Evolutionary conservation across 768 basidiomycete genomes (phyloP), one percentile per base, ranked within the genome.

Genomic region (Podaxis mareebaensis): DNA sequence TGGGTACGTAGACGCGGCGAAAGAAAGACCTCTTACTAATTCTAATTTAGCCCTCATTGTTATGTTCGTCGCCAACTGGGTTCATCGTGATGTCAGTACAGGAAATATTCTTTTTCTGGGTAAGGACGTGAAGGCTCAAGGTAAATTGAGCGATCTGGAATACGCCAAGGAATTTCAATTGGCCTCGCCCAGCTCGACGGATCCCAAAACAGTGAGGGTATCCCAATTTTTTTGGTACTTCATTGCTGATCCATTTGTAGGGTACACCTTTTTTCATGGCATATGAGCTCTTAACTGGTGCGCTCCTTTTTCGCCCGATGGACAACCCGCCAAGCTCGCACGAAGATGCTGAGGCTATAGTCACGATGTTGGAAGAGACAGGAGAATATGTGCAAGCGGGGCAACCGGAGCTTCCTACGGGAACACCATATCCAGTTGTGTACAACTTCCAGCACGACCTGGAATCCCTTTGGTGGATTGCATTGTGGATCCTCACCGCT

Each of bases 201-300:
- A 53, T 39, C 55, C 63, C 13, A 57, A 58, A 20, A 55, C 56
- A 4, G 62, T 57, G n/a, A 15, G 42, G 15, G n/a, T 42, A 15
- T 44, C n/a, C 3, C n/a, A 20, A 13, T 13, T 15, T 17, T 44
- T 13, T 44, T n/a, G 13, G 17, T 44, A 44, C 17, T 15, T 44
- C n/a, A 12, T 44, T 12, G 15, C 42, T 44, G n/a, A 44, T 33
- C 42, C 5, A 44, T 20, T 13, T 63, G 15, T 7, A 64, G 63
- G 63, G 63, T 8, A 64, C 63, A 30, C 63, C 57, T 2, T 64
- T 24, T 22, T 64, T 64, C 51, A 64, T 64, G 56, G 56, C 63
- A 6, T 38, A 40, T 52, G 63, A 64, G 33, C 22, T 64, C 33
- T 36, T 44, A 20, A 44, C 42, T 44, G 15, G 42, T 5, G 13